Evolutionary conservation across 306 rosid genomes (phyloP).

Genomic region (Cercis canadensis): DNA sequence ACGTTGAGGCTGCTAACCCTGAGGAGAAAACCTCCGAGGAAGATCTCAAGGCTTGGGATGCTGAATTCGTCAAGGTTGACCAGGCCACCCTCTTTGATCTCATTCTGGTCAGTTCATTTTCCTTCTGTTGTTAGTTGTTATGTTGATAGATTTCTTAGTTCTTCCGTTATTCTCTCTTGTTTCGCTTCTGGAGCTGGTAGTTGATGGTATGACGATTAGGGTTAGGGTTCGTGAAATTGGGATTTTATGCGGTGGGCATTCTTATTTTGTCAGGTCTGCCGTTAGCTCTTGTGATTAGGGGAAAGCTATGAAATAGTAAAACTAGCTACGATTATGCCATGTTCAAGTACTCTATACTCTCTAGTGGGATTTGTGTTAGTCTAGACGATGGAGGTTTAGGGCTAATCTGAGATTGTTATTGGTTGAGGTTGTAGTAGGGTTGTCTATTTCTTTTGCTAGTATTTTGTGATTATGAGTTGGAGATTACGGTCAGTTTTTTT

Average conservation of each 20-base stretch:
- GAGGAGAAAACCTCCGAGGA: slow-evolving; percentile 47
- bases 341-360: too few species aligned
- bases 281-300: not conserved
- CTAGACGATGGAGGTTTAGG: too few species aligned
- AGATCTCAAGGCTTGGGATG: slow-evolving; percentile 54
- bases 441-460: not conserved
- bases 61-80: slow-evolving; percentile 58
- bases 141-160: not conserved
- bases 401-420: too few species aligned
- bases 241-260: not conserved
- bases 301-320: not conserved
- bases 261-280: not conserved
- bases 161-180: not conserved
- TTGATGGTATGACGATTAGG: not conserved
- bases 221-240: slow-evolving; percentile 7
- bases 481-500: too few species aligned
- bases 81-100: slow-evolving; percentile 63
- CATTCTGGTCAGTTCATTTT: slow-evolving; percentile 45
- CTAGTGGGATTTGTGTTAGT: too few species aligned
- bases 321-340: too few species aligned
- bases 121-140: too few species aligned
- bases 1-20: slow-evolving; percentile 42
- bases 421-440: not conserved
- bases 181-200: too few species aligned
- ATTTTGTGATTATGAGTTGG: not conserved